A percentile compares a stretch with the other conserved stretches of the same genome.
Evolutionary conservation across 768 basidiomycete species (phyloP).

Genomic region (Boletus sp.): DNA sequence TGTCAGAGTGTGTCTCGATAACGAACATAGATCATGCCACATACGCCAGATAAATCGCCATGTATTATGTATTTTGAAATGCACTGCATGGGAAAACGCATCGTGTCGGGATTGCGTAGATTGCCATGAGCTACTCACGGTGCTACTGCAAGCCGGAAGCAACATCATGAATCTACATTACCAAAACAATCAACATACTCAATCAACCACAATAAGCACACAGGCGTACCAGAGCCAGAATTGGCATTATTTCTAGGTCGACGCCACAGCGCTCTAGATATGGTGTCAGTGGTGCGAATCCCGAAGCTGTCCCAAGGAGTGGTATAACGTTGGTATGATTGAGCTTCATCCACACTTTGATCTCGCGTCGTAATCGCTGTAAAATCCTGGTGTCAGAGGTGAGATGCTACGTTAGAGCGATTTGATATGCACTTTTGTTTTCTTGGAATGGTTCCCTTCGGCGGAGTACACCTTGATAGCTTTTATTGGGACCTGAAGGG

Average conservation of each 20-base stretch:
- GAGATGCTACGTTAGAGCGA: not conserved
- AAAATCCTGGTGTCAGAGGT: not conserved
- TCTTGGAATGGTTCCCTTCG: not conserved
- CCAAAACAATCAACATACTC: not conserved
- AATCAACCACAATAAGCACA: not conserved
- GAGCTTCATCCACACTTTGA: conserved; percentile 8
- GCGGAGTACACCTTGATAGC: conserved; percentile 1
- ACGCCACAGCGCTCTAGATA: not conserved
- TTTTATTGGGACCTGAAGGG: not conserved
- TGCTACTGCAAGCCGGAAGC: not conserved
- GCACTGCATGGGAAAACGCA: not conserved
- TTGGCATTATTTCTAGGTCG: not conserved
- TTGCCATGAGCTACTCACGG: not conserved
- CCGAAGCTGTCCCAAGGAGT: not conserved
- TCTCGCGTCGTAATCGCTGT: conserved; percentile 1
- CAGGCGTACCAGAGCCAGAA: not conserved
- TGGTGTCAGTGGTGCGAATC: not conserved
- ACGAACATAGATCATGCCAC: not conserved
- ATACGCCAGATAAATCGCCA: not conserved
- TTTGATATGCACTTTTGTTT: not conserved
- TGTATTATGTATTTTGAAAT: not conserved
- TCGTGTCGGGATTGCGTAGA: not conserved
- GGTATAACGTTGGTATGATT: not conserved
- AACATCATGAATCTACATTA: not conserved
- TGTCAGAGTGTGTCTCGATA: not conserved